Evolutionary conservation across 345 rosid species (phyloP), one percentile per base, ranked within the genome.

Genomic region (Euphorbia tirucalli): DNA sequence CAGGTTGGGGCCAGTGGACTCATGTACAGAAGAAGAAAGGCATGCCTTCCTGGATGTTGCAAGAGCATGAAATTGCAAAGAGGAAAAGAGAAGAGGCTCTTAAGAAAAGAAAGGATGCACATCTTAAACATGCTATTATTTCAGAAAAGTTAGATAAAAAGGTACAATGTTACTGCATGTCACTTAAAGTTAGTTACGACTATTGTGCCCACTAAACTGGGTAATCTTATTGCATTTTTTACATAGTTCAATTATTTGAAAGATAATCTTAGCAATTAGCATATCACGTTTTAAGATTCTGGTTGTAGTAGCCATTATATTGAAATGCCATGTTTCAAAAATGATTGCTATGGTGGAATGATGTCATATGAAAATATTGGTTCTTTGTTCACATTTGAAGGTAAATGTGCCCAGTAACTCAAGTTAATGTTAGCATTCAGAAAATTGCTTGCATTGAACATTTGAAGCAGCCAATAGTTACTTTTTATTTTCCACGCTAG

Each of bases 1-100:
- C 97, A 28, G 97, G 97, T 65, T 90, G 97, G 97, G 97, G 97
- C 66, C 90, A 95, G 65, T 95, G 97, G 97, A 89, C 93, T 16
- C 39, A 82, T 61, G 55, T 87, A 74, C 96, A 92, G 81, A 79
- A 74, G 50, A 95, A 86, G 86, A 92, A 83, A 79, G 99, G 97
- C 41, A 52, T 86, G 66, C 97, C 97, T 71, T 80, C 87, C 21
- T 90, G 97, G 93, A 92, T 90, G 91, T 65, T 85, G 69, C 83
- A 76, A 69, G 89, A 90, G 75, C 91, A 95, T 69, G 91, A 90
- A 70, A 83, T 68, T 66, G 93, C 93, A 54, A 86, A 82, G 77
- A 82, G 70, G 74, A 87, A 81, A 83, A 84, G 97, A 71, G 87
- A 84, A 58, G 93, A 83, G 78, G 83, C 85, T 44, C 87, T 92